These are phyloP conservation scores for Fusarium nurragi DNA, from an alignment of 2,329 filamentous ascomycete species.

Conservation along the genomic window DNA sequence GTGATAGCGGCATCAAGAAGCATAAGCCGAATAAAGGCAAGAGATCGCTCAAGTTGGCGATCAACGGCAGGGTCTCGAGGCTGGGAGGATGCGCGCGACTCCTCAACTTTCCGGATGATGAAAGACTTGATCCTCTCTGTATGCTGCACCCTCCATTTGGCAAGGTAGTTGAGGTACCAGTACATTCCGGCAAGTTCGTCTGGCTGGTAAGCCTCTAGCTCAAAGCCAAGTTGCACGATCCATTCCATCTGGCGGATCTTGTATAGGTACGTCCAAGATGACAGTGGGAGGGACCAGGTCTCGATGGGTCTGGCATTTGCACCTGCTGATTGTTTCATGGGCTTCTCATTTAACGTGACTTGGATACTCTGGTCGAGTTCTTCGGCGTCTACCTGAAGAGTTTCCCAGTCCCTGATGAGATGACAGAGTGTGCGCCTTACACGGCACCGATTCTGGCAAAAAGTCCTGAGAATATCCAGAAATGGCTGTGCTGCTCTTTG, in stretches of 20 bases:
- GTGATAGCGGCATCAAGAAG: slow-evolving; percentile 73
- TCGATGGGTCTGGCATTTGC: slow-evolving; percentile 55
- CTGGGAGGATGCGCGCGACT: slow-evolving; percentile 29
- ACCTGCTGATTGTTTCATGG: slow-evolving; percentile 59
- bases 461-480: slow-evolving; percentile 81
- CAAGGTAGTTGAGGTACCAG: slow-evolving; percentile 82
- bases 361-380: slow-evolving; percentile 77
- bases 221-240: slow-evolving; percentile 91
- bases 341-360: slow-evolving; percentile 66
- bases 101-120: slow-evolving; percentile 56
- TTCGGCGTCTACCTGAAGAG: slow-evolving; percentile 82
- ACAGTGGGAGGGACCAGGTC: slow-evolving; percentile 75
- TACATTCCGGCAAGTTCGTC: slow-evolving; percentile 92
- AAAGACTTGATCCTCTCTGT: slow-evolving; percentile 78
- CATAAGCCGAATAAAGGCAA: slow-evolving; percentile 66
- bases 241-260: slow-evolving; percentile 90
- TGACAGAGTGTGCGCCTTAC: slow-evolving; percentile 91
- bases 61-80: slow-evolving; percentile 47
- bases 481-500: slow-evolving; percentile 74
- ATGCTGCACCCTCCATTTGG: slow-evolving; percentile 74
- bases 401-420: slow-evolving; percentile 83
- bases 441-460: slow-evolving; percentile 91
- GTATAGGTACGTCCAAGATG: slow-evolving; percentile 89
- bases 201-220: slow-evolving; percentile 86
- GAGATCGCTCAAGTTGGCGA: slow-evolving; percentile 58